These are phyloP conservation scores for Saccharum spontaneum DNA, from an alignment of 176 grass and related monocot species.

Conservation along the genomic window DNA sequence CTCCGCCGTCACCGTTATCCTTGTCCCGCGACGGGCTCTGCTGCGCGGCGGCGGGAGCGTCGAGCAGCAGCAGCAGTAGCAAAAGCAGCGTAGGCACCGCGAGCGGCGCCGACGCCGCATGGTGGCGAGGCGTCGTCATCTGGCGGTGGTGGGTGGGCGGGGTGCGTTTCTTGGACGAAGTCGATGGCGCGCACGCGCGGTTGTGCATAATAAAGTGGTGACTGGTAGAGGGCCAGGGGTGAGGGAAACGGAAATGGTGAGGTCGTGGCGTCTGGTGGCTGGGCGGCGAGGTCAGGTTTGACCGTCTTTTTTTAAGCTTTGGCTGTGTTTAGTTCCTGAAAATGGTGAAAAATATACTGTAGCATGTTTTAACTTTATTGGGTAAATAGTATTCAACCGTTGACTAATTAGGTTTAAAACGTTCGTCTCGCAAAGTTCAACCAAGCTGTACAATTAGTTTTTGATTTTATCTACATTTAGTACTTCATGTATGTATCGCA, in stretches of 20 bases:
- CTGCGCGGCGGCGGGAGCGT: constrained; percentile 28
- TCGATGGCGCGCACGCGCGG: not conserved
- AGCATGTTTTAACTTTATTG: too few species aligned
- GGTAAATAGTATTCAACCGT: too few species aligned
- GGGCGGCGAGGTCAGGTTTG: not conserved
- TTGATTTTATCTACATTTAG: too few species aligned
- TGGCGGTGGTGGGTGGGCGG: not conserved
- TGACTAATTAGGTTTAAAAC: too few species aligned
- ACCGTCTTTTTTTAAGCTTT: too few species aligned
- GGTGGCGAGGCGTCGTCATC: constrained; percentile 18
- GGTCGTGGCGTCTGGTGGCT: constrained; percentile 3
- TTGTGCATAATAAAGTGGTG: constrained; percentile 9
- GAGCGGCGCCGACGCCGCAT: not conserved
- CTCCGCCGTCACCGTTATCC: not conserved
- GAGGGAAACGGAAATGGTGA: not conserved
- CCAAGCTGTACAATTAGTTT: too few species aligned
- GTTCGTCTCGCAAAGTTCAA: too few species aligned
- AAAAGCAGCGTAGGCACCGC: not conserved
- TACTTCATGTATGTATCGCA: too few species aligned
- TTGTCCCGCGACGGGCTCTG: constrained; percentile 18
- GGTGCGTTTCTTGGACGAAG: constrained; percentile 5
- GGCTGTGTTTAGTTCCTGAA: too few species aligned
- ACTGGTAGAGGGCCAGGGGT: not conserved
- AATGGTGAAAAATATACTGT: too few species aligned
- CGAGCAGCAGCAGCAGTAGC: not conserved